Evolutionary conservation across 495 filamentous ascomycete species (phyloP).

Genomic region (Ramalina intermedia): DNA sequence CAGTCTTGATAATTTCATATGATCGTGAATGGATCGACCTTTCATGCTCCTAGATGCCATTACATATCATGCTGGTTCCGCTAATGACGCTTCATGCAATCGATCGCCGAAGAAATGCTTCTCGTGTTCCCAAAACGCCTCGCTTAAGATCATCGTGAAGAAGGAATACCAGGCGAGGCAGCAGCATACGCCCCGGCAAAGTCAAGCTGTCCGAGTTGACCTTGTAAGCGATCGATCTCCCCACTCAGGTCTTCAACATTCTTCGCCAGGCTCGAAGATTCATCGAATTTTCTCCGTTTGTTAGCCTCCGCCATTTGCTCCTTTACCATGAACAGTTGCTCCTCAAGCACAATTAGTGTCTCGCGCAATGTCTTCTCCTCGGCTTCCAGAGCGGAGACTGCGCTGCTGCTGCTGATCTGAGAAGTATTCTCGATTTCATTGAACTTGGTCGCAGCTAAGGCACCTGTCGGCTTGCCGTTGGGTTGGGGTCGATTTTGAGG

Average conservation of each 20-base stretch:
- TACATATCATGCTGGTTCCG: too few species aligned
- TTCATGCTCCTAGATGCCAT: too few species aligned
- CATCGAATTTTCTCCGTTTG: slow-evolving; percentile 73
- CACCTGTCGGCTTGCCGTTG: slow-evolving; percentile 29
- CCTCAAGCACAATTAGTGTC: slow-evolving; percentile 76
- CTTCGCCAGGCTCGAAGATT: slow-evolving; percentile 61
- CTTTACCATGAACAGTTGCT: slow-evolving; percentile 82
- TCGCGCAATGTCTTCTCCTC: slow-evolving; percentile 83
- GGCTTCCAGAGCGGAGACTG: slow-evolving; percentile 57
- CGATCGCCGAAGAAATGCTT: neutral
- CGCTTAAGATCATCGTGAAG: neutral
- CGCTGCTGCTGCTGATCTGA: slow-evolving; percentile 44
- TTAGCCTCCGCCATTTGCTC: slow-evolving; percentile 79
- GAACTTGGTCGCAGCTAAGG: slow-evolving; percentile 45
- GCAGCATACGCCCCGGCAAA: slow-evolving; percentile 36
- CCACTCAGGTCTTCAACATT: slow-evolving; percentile 74
- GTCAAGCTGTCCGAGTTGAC: slow-evolving; percentile 33
- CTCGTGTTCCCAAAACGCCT: neutral
- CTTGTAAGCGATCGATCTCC: slow-evolving; percentile 61
- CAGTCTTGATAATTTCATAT: too few species aligned
- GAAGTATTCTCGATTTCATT: slow-evolving; percentile 49
- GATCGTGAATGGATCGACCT: too few species aligned
- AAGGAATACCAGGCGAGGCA: neutral
- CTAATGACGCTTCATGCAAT: neutral
- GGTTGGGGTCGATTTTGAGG: slow-evolving; percentile 15